A percentile compares a stretch with the other conserved stretches of the same genome.
phyloP scores from a whole-genome alignment of 2,329 filamentous ascomycete species.

The Dactylellina parvicollis region DNA sequence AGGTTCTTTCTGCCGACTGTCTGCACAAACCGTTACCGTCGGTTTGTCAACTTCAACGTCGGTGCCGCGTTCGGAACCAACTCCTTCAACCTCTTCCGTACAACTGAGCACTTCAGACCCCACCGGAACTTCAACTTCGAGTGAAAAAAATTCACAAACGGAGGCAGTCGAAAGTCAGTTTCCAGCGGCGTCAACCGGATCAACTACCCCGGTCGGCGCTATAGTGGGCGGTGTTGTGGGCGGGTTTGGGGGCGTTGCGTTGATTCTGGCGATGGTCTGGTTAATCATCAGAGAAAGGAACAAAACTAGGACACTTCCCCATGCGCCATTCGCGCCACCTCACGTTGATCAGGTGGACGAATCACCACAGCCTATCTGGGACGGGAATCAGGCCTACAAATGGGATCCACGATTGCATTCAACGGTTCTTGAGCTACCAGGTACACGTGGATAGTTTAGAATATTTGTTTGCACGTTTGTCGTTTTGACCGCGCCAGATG shows the following conservation, averaged over 20 bases:
- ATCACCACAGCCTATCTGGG: slow-evolving; percentile 17
- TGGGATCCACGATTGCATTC: neutral
- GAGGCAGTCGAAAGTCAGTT: neutral
- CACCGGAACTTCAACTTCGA: neutral
- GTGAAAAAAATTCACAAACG: slow-evolving; percentile 2
- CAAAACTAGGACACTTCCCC: slow-evolving; percentile 13
- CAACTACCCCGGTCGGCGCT: slow-evolving; percentile 3
- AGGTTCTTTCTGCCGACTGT: neutral
- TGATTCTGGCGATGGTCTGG: slow-evolving; percentile 39
- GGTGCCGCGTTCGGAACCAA: neutral
- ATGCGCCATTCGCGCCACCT: neutral
- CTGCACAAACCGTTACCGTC: neutral
- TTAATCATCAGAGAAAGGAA: slow-evolving; percentile 44
- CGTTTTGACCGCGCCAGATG: no score
- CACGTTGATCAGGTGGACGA: slow-evolving; percentile 27
- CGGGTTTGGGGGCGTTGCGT: slow-evolving; percentile 27
- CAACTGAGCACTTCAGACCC: neutral
- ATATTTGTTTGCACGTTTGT: neutral
- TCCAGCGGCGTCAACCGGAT: neutral
- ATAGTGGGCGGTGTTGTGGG: slow-evolving; percentile 39
- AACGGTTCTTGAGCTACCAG: neutral
- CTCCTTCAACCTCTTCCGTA: neutral
- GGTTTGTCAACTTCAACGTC: neutral
- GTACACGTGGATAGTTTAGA: neutral
- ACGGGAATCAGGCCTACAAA: slow-evolving; percentile 16